Base-by-base conservation (phyloP, 352 stramenopile species). In the Thraustochytrium sp. region DNA sequence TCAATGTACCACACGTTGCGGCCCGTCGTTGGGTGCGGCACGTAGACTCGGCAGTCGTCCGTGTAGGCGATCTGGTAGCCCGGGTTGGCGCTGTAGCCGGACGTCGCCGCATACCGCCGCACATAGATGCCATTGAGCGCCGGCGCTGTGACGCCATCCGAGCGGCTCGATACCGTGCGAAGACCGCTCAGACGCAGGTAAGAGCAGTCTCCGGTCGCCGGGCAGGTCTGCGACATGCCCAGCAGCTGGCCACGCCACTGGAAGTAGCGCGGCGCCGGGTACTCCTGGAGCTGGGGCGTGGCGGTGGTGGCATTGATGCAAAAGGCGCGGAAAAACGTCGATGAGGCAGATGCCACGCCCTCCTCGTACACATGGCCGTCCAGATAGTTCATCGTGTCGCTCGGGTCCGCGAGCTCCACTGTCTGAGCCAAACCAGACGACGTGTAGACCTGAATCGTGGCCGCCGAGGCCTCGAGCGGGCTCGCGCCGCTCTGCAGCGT, bases 201-300 rank as follows among this genome's bases (percentile, higher is more conserved):
- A 3, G 48, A 44, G 49, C 68, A 80, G 2, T 64, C 76, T 46
- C 68, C 68, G 9, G 68, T 80, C 0, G 68, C 68, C 42, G 68
- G 68, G 31, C 68, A 80, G 13, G 48, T 53, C 18, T 3, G 11
- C 11, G 68, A 80, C 48, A 65, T 61, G 37, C 23, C 68, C 23
- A 56, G 13, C 23, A 84, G 34, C 61, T 84, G 18, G 40, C 54
- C 55, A 11, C 49, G 75, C 55, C 61, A 84, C 40, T 83, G 34
- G 84, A 84, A 84, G 49, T 80, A 84, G 16, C 75, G 63, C 31
- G 75, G 75, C 36, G 75, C 38, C 16, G 55, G 51, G 46, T 82
- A 84, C 37, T 84, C 55, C 31, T 84, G 61, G 8, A 75, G 29
- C 36, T 76, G 55, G 4, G 75, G 75, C 21, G 55, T 61, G 23